Conservation (phyloP, 2,329 filamentous ascomycete genomes). For the Colletotrichum musae region DNA sequence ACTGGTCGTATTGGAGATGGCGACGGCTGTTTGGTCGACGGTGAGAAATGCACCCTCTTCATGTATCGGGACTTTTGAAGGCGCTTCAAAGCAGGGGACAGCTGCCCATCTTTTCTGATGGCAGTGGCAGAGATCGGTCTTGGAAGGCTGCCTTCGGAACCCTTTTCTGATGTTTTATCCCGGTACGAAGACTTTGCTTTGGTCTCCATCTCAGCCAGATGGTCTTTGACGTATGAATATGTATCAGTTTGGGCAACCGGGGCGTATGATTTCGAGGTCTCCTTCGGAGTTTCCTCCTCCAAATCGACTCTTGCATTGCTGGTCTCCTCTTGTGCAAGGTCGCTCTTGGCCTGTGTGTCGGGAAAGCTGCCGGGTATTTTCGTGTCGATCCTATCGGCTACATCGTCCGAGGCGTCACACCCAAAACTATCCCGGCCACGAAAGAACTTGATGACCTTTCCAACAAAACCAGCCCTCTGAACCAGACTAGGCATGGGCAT, state of each 20-base stretch:
- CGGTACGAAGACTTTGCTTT: neutral
- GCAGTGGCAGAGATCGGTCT: neutral
- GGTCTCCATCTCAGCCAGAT: constrained; percentile 30
- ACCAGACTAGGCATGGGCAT: constrained; percentile 34
- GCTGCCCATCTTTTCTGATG: constrained; percentile 4
- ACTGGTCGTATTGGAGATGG: constrained; percentile 4
- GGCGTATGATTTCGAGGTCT: neutral
- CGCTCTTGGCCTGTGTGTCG: constrained; percentile 2
- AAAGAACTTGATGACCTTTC: constrained; percentile 35
- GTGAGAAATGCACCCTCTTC: constrained; percentile 36
- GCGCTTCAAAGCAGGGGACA: constrained; percentile 34
- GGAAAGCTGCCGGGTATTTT: constrained; percentile 39
- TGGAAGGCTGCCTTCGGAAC: neutral
- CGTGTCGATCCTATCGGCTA: neutral
- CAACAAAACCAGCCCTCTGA: constrained; percentile 35
- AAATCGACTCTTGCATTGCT: neutral
- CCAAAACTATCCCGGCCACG: constrained; percentile 33
- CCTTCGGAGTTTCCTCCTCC: neutral
- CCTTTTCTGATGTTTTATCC: neutral
- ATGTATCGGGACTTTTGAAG: constrained; percentile 32
- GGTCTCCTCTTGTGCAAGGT: neutral
- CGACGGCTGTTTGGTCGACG: constrained; percentile 9
- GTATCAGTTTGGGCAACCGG: constrained; percentile 30
- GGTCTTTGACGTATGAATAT: constrained; percentile 28
- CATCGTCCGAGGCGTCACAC: constrained; percentile 4